phyloP scores from a whole-genome alignment of 805 yeast genomes.

The Yarrowia osloensis region DNA sequence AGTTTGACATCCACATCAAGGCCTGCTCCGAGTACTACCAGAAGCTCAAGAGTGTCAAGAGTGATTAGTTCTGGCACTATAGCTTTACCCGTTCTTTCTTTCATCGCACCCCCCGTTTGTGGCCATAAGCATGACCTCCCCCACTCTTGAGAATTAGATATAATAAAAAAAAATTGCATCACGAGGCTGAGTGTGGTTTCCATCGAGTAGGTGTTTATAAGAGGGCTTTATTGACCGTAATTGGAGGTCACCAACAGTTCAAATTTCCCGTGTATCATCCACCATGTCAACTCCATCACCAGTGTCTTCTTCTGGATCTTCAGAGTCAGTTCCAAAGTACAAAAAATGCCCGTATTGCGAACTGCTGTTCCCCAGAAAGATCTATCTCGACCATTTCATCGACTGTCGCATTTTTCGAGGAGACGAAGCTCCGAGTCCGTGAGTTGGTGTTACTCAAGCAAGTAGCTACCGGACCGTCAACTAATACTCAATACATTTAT shows the following conservation, averaged over 20 bases:
- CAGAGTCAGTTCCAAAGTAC: too few relatives aligned
- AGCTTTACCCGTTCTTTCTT: neutral
- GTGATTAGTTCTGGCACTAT: neutral
- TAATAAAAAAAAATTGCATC: neutral
- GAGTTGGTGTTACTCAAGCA: too few relatives aligned
- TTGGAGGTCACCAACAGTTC: too few relatives aligned
- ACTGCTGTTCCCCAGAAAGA: neutral
- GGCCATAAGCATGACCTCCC: neutral
- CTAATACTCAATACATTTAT: too few relatives aligned
- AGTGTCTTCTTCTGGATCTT: too few relatives aligned
- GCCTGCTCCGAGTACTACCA: conserved; percentile 18
- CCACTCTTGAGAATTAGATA: neutral
- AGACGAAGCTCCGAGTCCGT: neutral
- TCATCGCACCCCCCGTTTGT: neutral
- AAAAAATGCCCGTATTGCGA: neutral
- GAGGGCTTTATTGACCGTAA: too few relatives aligned
- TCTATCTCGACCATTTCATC: neutral
- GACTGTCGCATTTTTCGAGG: conserved; percentile 3
- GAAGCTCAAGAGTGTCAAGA: conserved; percentile 15
- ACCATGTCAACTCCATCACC: too few relatives aligned
- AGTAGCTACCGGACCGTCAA: too few relatives aligned
- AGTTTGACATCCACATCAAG: neutral
- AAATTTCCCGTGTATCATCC: too few relatives aligned
- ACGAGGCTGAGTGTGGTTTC: too few relatives aligned
- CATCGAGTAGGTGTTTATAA: too few relatives aligned